A percentile compares a stretch with the other conserved stretches of the same genome.
Conservation (phyloP, 495 filamentous ascomycete species). For the Penicillium manginii region DNA sequence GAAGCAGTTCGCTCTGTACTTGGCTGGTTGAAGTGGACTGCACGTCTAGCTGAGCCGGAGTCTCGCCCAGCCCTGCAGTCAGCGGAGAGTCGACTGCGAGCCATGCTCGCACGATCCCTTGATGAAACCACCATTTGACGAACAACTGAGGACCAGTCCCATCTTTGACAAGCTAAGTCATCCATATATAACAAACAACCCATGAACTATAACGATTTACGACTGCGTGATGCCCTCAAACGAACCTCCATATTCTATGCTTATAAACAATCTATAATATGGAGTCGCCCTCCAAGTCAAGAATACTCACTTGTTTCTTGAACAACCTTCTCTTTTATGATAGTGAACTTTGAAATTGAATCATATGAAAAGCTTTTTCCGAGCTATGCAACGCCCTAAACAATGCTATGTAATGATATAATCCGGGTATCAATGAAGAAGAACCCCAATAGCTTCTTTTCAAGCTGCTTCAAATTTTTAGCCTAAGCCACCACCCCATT, state of each 20-base stretch:
- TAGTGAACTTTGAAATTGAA: constrained; percentile 1
- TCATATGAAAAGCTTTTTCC: neutral
- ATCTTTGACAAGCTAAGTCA: neutral
- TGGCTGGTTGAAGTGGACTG: constrained; percentile 40
- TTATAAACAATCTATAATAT: neutral
- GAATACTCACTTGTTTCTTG: neutral
- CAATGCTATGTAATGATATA: constrained; percentile 13
- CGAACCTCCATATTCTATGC: neutral
- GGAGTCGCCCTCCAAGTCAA: neutral
- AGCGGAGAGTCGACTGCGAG: constrained; percentile 44
- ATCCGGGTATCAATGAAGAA: neutral
- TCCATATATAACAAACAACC: constrained; percentile 9
- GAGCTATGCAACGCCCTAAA: constrained; percentile 10
- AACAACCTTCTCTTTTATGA: neutral
- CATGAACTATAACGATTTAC: constrained; percentile 20
- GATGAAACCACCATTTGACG: constrained; percentile 1
- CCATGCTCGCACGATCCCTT: constrained; percentile 37
- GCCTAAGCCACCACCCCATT: neutral
- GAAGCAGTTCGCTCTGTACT: constrained; percentile 39
- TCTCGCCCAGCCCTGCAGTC: constrained; percentile 28
- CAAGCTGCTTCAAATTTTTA: neutral
- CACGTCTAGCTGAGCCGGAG: constrained; percentile 25
- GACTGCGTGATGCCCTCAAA: constrained; percentile 1
- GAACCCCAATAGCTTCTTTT: neutral
- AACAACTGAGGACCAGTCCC: neutral